These are phyloP conservation scores for Solanum rostratum DNA, from an alignment of 257 asterid genomes.

Conservation along the genomic window DNA sequence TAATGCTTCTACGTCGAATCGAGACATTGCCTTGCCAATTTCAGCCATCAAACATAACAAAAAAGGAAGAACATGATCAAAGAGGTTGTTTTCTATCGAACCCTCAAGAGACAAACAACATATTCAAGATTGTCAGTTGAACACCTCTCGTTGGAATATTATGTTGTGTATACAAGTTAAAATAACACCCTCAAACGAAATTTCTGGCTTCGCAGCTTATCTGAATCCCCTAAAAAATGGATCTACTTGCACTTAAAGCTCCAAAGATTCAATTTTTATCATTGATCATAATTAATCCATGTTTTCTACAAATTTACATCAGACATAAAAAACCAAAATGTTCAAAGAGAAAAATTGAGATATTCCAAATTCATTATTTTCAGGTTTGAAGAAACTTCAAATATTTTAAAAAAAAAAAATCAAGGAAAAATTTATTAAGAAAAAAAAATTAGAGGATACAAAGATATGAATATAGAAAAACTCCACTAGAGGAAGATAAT, in stretches of 20 bases:
- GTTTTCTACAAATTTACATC: neutral
- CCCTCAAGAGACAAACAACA: too few relatives aligned
- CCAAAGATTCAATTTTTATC: neutral
- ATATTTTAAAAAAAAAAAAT: neutral
- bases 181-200: neutral
- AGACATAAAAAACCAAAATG: neutral
- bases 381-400: neutral
- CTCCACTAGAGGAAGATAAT: neutral
- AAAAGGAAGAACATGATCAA: neutral
- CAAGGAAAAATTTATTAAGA: too few relatives aligned
- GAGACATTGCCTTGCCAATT: constrained; percentile 15
- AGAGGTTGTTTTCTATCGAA: too few relatives aligned
- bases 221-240: neutral
- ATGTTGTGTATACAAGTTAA: neutral
- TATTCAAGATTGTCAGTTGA: neutral
- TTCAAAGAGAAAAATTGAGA: neutral
- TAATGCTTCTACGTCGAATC: constrained; percentile 26
- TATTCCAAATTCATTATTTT: neutral
- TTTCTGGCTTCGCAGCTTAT: neutral
- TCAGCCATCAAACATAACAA: constrained; percentile 31
- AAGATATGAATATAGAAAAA: neutral
- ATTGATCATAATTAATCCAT: neutral
- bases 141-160: neutral
- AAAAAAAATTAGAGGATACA: too few relatives aligned
- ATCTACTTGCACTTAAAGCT: neutral